These are phyloP conservation scores for Tuber brumale DNA, from an alignment of 495 filamentous ascomycete species.

Conservation along the genomic window DNA sequence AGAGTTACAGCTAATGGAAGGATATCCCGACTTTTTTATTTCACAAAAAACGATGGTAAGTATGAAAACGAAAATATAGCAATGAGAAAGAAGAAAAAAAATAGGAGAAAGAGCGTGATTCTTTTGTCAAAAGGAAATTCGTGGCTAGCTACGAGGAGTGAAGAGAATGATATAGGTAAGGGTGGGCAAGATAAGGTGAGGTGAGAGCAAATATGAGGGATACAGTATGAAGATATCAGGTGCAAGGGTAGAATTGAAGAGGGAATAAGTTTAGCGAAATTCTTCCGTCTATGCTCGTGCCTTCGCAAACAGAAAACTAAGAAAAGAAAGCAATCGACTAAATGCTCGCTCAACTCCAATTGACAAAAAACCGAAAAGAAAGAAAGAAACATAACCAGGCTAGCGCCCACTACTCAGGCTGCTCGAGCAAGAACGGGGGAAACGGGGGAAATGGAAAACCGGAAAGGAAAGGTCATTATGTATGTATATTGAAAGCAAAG, in stretches of 20 bases:
- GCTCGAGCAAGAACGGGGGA: background rate
- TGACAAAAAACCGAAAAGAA: conserved; percentile 19
- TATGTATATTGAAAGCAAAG: conserved; percentile 47
- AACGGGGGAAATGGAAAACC: conserved; percentile 19
- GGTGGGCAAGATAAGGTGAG: background rate
- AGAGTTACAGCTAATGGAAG: background rate
- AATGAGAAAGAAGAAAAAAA: background rate
- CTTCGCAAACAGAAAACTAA: conserved; percentile 29
- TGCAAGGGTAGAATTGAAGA: background rate
- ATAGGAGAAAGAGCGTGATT: background rate
- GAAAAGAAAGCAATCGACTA: conserved; percentile 33
- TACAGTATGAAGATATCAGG: background rate
- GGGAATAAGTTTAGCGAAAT: background rate
- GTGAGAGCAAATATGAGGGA: background rate
- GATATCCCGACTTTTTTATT: background rate
- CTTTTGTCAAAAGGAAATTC: background rate
- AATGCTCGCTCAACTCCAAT: conserved; percentile 40
- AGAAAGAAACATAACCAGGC: conserved; percentile 14
- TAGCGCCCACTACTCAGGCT: conserved; percentile 13
- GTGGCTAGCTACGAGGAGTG: background rate
- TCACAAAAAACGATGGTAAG: conserved; percentile 12
- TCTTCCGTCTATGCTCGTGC: background rate
- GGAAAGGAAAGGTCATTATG: conserved; percentile 46
- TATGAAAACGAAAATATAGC: conserved; percentile 3
- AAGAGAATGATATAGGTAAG: background rate